Percentiles rank a stretch among this genome's conserved stretches.
phyloP scores from a whole-genome alignment of 2,329 filamentous ascomycete genomes.

The Hortaea werneckii region DNA sequence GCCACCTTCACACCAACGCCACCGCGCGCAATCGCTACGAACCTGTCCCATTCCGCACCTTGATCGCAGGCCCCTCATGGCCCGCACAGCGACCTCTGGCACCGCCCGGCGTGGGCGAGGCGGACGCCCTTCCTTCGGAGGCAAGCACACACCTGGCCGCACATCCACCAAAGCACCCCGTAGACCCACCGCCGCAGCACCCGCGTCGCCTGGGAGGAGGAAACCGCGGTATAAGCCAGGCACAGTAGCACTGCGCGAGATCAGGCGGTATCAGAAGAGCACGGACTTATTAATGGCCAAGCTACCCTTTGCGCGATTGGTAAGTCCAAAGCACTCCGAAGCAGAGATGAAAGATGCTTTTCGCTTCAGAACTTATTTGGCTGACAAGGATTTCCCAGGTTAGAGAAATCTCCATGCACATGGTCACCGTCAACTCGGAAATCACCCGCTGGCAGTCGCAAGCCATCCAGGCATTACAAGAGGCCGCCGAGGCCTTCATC shows the following conservation, averaged over 20 bases:
- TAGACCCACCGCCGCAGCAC: constrained; percentile 3
- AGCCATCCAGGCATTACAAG: constrained; percentile 92
- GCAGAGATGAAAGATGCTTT: background rate
- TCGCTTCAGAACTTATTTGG: background rate
- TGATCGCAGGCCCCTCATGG: constrained; percentile 8
- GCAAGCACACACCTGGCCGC: constrained; percentile 7
- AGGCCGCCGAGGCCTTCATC: constrained; percentile 97
- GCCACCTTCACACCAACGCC: too few species aligned
- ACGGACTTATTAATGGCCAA: constrained; percentile 95
- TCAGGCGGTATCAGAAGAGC: constrained; percentile 94
- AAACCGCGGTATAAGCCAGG: constrained; percentile 40
- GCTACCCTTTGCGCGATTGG: constrained; percentile 94
- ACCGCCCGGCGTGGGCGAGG: constrained; percentile 8
- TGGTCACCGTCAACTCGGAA: constrained; percentile 56
- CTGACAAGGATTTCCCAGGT: constrained; percentile 33
- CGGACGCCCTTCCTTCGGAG: constrained; percentile 17
- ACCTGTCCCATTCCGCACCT: too few species aligned
- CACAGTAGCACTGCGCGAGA: constrained; percentile 97
- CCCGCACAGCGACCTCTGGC: constrained; percentile 11
- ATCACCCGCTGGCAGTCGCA: constrained; percentile 97
- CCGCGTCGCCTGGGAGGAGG: constrained; percentile 14
- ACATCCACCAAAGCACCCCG: constrained; percentile 11
- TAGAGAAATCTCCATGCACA: constrained; percentile 91
- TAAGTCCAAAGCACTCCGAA: constrained; percentile 21
- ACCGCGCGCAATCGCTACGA: too few species aligned